phyloP scores from a whole-genome alignment of 2,329 filamentous ascomycete species.

The Epichloe bromicola region DNA sequence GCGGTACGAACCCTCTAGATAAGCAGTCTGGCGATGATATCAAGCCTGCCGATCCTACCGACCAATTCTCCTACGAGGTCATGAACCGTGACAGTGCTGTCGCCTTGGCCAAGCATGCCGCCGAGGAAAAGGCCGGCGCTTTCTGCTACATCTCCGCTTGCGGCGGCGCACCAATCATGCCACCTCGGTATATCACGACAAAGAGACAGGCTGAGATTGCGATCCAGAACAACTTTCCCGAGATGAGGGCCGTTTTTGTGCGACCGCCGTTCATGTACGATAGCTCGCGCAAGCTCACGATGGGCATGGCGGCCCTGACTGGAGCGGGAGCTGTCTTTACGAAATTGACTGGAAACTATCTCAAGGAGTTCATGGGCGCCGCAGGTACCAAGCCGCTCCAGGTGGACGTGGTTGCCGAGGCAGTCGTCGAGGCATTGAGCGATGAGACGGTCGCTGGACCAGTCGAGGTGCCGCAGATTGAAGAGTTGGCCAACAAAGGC shows the following conservation, averaged over 20 bases:
- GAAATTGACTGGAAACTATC: slow-evolving; percentile 57
- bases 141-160: slow-evolving; percentile 88
- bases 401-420: slow-evolving; percentile 77
- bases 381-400: slow-evolving; percentile 78
- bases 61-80: slow-evolving; percentile 84
- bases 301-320: slow-evolving; percentile 71
- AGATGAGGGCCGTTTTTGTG: slow-evolving; percentile 69
- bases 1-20: slow-evolving; percentile 58
- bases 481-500: slow-evolving; percentile 63
- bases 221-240: slow-evolving; percentile 59
- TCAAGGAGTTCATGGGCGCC: slow-evolving; percentile 67
- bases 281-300: slow-evolving; percentile 62
- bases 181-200: slow-evolving; percentile 73
- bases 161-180: slow-evolving; percentile 72
- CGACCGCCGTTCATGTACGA: slow-evolving; percentile 87
- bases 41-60: slow-evolving; percentile 51
- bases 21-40: slow-evolving; percentile 46
- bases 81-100: slow-evolving; percentile 94
- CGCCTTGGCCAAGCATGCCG: slow-evolving; percentile 65
- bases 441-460: slow-evolving; percentile 62
- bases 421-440: slow-evolving; percentile 73
- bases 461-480: slow-evolving; percentile 68
- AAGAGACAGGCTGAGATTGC: slow-evolving; percentile 81
- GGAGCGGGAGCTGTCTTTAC: slow-evolving; percentile 68
- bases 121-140: slow-evolving; percentile 46